Percentiles rank a stretch among this genome's conserved stretches.
These are phyloP conservation scores for Fusarium sp. DNA, from an alignment of 2,329 filamentous ascomycete species.

Conservation along the genomic window DNA sequence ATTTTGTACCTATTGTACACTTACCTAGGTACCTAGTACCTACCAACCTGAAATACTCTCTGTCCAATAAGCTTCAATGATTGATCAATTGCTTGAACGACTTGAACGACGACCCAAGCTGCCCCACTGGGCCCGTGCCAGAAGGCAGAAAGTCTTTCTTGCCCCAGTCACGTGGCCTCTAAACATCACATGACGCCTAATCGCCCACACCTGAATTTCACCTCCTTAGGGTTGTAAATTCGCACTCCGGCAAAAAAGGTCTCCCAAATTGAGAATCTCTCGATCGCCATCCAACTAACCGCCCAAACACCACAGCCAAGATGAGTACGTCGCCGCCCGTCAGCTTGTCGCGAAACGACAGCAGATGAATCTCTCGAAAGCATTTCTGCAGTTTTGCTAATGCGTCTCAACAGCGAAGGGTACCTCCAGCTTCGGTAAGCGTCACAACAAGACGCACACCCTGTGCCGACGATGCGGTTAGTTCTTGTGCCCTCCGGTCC, in stretches of 20 bases:
- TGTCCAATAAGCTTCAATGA: not conserved
- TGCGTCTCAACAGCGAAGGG: conserved; percentile 61
- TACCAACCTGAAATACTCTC: not conserved
- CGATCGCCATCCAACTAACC: conserved; percentile 54
- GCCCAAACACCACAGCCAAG: conserved; percentile 61
- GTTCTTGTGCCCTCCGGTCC: conserved; percentile 55
- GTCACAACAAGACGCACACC: conserved; percentile 98
- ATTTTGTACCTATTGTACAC: not conserved
- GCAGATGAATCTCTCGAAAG: conserved; percentile 35
- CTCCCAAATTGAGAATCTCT: conserved; percentile 51
- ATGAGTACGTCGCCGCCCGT: conserved; percentile 62
- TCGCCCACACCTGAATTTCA: conserved; percentile 31
- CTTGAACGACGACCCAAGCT: not conserved
- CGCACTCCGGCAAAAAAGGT: conserved; percentile 54
- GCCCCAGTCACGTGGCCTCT: conserved; percentile 42
- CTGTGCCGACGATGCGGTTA: conserved; percentile 98
- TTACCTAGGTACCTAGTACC: too few relatives aligned
- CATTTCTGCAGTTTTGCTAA: conserved; percentile 39
- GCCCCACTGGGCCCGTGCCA: not conserved
- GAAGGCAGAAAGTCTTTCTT: conserved; percentile 1
- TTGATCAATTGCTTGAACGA: not conserved
- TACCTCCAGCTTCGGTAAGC: conserved; percentile 68
- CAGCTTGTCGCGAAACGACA: conserved; percentile 26
- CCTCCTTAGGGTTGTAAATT: conserved; percentile 51
- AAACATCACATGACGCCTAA: conserved; percentile 46